Conservation (phyloP, 2,329 filamentous ascomycete species). For the Monilinia vaccinii-corymbosi region DNA sequence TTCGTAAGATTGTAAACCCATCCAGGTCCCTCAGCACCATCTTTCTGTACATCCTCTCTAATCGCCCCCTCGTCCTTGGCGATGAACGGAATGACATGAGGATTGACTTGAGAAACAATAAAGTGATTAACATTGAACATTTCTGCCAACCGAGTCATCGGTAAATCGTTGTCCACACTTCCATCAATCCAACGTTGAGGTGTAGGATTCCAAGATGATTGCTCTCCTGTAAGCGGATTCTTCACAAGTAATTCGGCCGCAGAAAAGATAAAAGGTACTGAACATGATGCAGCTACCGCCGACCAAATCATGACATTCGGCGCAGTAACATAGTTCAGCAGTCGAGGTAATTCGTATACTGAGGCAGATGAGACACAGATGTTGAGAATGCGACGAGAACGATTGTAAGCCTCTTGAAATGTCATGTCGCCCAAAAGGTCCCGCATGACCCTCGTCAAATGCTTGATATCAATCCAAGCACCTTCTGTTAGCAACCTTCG, state of each 20-base stretch:
- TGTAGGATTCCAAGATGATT: slow-evolving; percentile 76
- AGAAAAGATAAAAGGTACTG: slow-evolving; percentile 78
- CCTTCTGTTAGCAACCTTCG: slow-evolving; percentile 71
- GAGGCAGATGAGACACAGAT: slow-evolving; percentile 87
- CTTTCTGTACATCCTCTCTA: slow-evolving; percentile 31
- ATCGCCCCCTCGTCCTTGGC: slow-evolving; percentile 56
- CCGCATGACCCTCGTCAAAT: slow-evolving; percentile 75
- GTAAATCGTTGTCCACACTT: slow-evolving; percentile 88
- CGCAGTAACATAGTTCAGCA: slow-evolving; percentile 88
- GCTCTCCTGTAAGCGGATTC: slow-evolving; percentile 68
- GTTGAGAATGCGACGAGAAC: slow-evolving; percentile 85
- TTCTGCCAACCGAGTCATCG: slow-evolving; percentile 79
- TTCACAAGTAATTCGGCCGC: slow-evolving; percentile 74
- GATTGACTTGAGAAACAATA: slow-evolving; percentile 94
- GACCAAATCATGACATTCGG: slow-evolving; percentile 96
- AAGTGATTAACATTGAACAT: slow-evolving; percentile 99
- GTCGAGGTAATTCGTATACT: slow-evolving; percentile 73
- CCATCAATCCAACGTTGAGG: slow-evolving; percentile 88
- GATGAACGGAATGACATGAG: slow-evolving; percentile 83
- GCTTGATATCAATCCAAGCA: slow-evolving; percentile 74
- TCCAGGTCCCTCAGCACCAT: slow-evolving; percentile 26
- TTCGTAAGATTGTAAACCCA: slow-evolving; percentile 62
- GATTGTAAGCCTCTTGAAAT: slow-evolving; percentile 91
- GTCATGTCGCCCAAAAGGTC: slow-evolving; percentile 78
- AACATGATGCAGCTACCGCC: slow-evolving; percentile 91